Evolutionary conservation across 495 filamentous ascomycete genomes (phyloP), one percentile per base, ranked within the genome.

Genomic region (Lasiosphaeria hispida): DNA sequence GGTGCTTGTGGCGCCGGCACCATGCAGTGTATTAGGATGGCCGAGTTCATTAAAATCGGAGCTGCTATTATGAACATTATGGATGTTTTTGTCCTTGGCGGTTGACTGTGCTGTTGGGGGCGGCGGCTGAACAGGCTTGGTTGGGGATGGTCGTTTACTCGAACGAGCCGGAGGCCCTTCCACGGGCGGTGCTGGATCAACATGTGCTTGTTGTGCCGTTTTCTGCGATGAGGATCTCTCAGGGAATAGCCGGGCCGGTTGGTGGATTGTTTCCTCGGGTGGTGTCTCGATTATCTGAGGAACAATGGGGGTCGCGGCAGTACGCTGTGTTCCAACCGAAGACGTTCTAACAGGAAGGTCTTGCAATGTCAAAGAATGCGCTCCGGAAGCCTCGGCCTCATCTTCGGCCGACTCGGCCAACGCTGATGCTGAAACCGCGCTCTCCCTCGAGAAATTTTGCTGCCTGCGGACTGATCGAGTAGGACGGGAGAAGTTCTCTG

Each of bases 211-310:
- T 11, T 71, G 67, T 37, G 75, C 59, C 4, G 73, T 50, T 53
- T 78, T 77, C 59, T 86, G 81, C n/a, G 82, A 82, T 5, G 85
- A 83, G 3, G 78, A 80, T 54, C 83, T 71, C 55, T 83, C 69
- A 14, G 83, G 76, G 30, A 74, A 76, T 17, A 67, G 55, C 53
- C 74, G 64, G 40, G 48, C 59, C 35, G 53, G 53, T 56, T 68
- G 72, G 40, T 59, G 68, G 68, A 35, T 72, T 10, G 80, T 75
- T 23, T 81, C 78, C 48, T 76, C 75, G 9, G 70, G 64, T 4
- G 87, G 86, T 1, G 86, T 87, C 72, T 91, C 88, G 50, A 90
- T 66, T 57, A 91, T 90, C 42, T 80, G 77, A 23, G 89, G 86
- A 7, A 88, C 80, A 11, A 30, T 30, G 5, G 80, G 74, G 4